These are phyloP conservation scores for Colletotrichum musicola DNA, from an alignment of 2,329 filamentous ascomycete species.

Conservation along the genomic window DNA sequence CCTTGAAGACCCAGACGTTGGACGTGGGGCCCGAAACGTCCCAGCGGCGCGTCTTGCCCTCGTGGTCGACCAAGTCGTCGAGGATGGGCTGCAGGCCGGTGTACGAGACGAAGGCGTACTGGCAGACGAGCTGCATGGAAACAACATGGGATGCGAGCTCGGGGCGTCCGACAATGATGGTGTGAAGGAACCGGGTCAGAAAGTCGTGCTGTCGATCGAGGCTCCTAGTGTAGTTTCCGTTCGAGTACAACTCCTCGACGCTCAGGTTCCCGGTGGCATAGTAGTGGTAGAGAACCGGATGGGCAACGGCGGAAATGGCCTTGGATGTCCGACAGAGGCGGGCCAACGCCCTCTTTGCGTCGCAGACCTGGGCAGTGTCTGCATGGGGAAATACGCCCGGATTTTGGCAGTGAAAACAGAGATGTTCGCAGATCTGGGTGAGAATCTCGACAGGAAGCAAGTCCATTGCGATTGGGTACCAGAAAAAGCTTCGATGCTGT, in stretches of 20 bases:
- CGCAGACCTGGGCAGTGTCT: not conserved
- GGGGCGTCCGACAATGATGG: not conserved
- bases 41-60: not conserved
- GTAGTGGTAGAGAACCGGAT: not conserved
- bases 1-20: not conserved
- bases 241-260: not conserved
- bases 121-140: not conserved
- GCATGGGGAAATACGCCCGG: not conserved
- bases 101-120: not conserved
- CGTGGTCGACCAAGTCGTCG: not conserved
- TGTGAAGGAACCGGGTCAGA: not conserved
- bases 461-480: not conserved
- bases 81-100: not conserved
- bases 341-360: constrained; percentile 4
- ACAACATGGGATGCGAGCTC: not conserved
- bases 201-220: not conserved
- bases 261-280: not conserved
- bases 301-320: not conserved
- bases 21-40: not conserved
- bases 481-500: too few relatives aligned
- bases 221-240: not conserved
- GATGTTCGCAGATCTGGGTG: not conserved
- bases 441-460: not conserved
- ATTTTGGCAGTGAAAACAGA: not conserved
- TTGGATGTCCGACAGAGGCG: not conserved